A percentile compares a stretch with the other conserved stretches of the same genome.
Conservation (phyloP, 108 stramenopile genomes). For the Schizochytrium sp. region DNA sequence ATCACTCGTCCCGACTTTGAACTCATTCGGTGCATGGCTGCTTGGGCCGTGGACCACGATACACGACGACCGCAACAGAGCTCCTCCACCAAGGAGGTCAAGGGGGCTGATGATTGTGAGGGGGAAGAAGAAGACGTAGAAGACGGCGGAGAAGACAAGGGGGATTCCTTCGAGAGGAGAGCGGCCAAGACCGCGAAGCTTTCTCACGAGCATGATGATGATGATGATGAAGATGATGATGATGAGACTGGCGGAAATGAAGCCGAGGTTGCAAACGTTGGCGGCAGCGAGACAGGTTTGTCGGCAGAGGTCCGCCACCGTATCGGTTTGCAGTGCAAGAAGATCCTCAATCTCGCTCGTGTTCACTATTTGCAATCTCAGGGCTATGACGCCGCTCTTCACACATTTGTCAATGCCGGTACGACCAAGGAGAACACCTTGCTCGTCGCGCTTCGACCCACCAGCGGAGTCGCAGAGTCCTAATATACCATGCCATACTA, state of each 20-base stretch:
- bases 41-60: not conserved
- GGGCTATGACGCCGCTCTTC: not conserved
- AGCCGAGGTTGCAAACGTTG: too few relatives aligned
- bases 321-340: not conserved
- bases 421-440: conserved; percentile 5
- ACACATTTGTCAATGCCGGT: not conserved
- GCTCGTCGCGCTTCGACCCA: not conserved
- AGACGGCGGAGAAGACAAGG: too few relatives aligned
- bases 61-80: not conserved
- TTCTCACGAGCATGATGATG: not conserved
- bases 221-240: not conserved
- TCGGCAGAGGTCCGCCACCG: not conserved
- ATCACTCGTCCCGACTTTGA: not conserved
- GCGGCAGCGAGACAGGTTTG: not conserved
- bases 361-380: not conserved
- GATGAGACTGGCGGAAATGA: not conserved
- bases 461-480: not conserved
- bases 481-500: not conserved
- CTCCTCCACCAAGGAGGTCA: not conserved
- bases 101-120: not conserved
- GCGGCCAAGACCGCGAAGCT: too few relatives aligned
- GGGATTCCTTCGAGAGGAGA: too few relatives aligned
- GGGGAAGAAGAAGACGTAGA: not conserved
- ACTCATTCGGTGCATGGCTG: not conserved
- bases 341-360: not conserved